Conservation (phyloP, 1,284 basidiomycete genomes). For the Ceratorhiza oryzae-sativae region DNA sequence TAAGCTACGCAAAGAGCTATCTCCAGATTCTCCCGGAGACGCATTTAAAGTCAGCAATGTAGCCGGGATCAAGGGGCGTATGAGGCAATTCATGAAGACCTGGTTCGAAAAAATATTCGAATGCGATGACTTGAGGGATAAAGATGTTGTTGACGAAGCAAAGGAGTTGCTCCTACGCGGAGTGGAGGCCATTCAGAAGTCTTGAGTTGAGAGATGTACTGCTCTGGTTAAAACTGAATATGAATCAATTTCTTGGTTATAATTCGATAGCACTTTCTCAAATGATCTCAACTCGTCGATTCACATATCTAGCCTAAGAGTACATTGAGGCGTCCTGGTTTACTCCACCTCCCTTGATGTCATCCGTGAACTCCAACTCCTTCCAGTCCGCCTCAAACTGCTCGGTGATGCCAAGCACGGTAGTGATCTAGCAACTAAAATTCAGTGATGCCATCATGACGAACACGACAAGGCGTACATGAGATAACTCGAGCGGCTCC, state of each 20-base stretch:
- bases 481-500: constrained; percentile 46
- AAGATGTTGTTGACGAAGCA: background rate
- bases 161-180: background rate
- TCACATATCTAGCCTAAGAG: background rate
- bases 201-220: no score
- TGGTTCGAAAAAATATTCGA: background rate
- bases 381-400: constrained; percentile 61
- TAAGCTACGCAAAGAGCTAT: background rate
- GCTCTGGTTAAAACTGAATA: no score
- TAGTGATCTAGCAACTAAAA: constrained; percentile 55
- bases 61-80: background rate
- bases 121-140: no score
- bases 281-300: no score
- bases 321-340: constrained; percentile 15
- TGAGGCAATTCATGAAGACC: background rate
- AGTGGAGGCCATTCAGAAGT: background rate
- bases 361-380: constrained; percentile 26
- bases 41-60: background rate
- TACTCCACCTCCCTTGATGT: constrained; percentile 7
- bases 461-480: constrained; percentile 34
- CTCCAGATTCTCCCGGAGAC: background rate
- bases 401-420: constrained; percentile 66
- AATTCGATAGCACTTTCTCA: no score
- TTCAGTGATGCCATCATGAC: constrained; percentile 45
- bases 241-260: no score